Base-by-base conservation (phyloP, 1,284 basidiomycete species). In the Singerocomus inundabilis region DNA sequence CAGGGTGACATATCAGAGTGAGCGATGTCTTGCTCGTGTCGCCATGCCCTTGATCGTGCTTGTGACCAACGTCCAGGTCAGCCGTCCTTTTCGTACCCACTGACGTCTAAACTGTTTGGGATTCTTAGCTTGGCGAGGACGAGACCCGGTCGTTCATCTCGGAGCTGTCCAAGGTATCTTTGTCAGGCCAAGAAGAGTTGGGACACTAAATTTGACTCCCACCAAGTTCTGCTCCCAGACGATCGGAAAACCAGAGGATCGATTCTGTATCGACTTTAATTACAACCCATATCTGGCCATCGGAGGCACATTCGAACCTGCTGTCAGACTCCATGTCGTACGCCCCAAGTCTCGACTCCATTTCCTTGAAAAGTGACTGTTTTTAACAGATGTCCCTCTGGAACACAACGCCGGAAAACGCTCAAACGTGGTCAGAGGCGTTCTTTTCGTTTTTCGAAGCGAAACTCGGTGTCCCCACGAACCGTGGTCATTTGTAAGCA, bases 1-100 rank as follows among this genome's bases (percentile, higher is more conserved):
- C 24, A n/a, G n/a, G n/a, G n/a, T n/a, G n/a, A n/a, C n/a, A n/a
- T n/a, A n/a, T n/a, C n/a, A n/a, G n/a, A n/a, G n/a, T n/a, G n/a
- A n/a, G n/a, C n/a, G n/a, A n/a, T n/a, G n/a, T n/a, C n/a, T n/a
- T n/a, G n/a, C 3, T 11, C 32, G 29, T 18, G 16, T 36, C 25
- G 21, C 26, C 21, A 46, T 53, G 38, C 54, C 54, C 37, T 33
- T 16, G 53, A 72, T 84, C 57, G 71, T 77, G 33, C 70, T 85
- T 31, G 71, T 71, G 49, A 81, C 81, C n/a, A 85, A 85, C 64
- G 79, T 83, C 55, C 73, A 79, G 63, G 79, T 77, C 52, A 40
- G 57, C 16, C 26, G 10, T 49, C 25, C 9, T 29, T n/a, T 24
- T n/a, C n/a, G n/a, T 12, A 39, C 25, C 15, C 30, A 25, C n/a